Conservation (phyloP, 1,284 basidiomycete genomes). For the Sanguinoderma infundibulare region DNA sequence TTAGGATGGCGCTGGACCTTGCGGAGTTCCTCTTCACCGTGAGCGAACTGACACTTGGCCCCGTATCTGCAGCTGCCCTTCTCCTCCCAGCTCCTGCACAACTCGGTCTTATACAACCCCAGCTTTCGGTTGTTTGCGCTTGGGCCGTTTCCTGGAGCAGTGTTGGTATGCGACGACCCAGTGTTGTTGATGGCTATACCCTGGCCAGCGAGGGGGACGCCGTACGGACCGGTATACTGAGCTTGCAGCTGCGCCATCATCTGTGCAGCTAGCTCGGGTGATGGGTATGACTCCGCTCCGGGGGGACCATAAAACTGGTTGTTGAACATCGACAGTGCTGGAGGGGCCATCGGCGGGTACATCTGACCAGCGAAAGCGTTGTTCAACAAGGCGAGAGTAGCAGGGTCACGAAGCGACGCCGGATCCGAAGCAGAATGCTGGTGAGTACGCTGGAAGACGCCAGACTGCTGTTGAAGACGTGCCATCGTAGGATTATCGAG, state of each 20-base stretch:
- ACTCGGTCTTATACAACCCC: conserved; percentile 89
- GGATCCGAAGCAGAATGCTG: conserved; percentile 84
- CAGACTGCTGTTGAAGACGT: conserved; percentile 77
- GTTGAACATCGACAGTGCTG: conserved; percentile 60
- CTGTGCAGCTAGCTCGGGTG: conserved; percentile 51
- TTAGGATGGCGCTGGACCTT: conserved; percentile 85
- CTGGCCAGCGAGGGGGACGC: conserved; percentile 39
- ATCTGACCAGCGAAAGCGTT: conserved; percentile 51
- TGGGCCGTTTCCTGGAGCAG: conserved; percentile 56
- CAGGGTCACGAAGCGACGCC: conserved; percentile 69
- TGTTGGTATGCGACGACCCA: conserved; percentile 28
- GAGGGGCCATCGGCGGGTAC: conserved; percentile 46
- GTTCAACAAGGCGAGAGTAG: conserved; percentile 63
- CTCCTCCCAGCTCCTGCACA: conserved; percentile 93
- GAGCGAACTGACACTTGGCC: conserved; percentile 88
- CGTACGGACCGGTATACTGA: conserved; percentile 62
- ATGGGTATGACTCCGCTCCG: conserved; percentile 56
- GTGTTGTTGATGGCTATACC: conserved; percentile 25
- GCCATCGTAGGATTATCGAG: conserved; percentile 66
- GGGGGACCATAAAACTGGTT: conserved; percentile 67
- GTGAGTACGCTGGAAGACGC: conserved; percentile 68
- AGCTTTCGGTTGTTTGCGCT: conserved; percentile 89
- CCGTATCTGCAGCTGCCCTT: conserved; percentile 89
- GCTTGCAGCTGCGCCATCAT: conserved; percentile 52
- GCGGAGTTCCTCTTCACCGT: conserved; percentile 87